A percentile compares a stretch with the other conserved stretches of the same genome.
Conservation (phyloP, 2,329 filamentous ascomycete genomes). For the Phoma sp. region DNA sequence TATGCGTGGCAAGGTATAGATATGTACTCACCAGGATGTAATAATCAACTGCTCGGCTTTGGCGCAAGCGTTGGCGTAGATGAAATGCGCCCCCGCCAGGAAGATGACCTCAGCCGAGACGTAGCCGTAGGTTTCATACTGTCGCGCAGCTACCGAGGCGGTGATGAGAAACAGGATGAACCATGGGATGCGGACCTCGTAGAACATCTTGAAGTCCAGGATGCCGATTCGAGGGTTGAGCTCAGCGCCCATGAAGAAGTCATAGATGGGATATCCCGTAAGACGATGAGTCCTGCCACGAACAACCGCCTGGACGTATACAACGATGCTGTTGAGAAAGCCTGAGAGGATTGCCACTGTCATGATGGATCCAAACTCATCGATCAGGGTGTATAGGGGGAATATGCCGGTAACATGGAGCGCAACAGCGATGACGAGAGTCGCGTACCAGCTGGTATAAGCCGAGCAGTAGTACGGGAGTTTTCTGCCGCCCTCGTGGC, state of each 20-base stretch:
- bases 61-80: slow-evolving; percentile 89
- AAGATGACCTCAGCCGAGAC: slow-evolving; percentile 83
- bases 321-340: slow-evolving; percentile 79
- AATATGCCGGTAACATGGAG: slow-evolving; percentile 85
- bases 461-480: slow-evolving; percentile 93
- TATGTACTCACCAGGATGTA: slow-evolving; percentile 71
- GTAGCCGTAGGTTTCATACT: slow-evolving; percentile 84
- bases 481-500: slow-evolving; percentile 81
- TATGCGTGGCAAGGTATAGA: background rate
- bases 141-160: slow-evolving; percentile 76
- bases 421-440: slow-evolving; percentile 70
- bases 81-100: slow-evolving; percentile 83
- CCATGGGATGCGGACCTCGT: slow-evolving; percentile 89
- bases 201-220: slow-evolving; percentile 93
- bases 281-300: slow-evolving; percentile 89
- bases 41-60: slow-evolving; percentile 91
- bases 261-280: slow-evolving; percentile 81
- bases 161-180: slow-evolving; percentile 83
- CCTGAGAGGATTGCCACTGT: slow-evolving; percentile 90
- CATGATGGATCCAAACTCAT: slow-evolving; percentile 92
- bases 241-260: slow-evolving; percentile 91
- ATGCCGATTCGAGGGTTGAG: slow-evolving; percentile 83
- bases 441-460: slow-evolving; percentile 84
- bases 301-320: slow-evolving; percentile 81
- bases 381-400: slow-evolving; percentile 86